These are phyloP conservation scores for Punica granatum DNA, from an alignment of 345 rosid genomes.

Conservation along the genomic window DNA sequence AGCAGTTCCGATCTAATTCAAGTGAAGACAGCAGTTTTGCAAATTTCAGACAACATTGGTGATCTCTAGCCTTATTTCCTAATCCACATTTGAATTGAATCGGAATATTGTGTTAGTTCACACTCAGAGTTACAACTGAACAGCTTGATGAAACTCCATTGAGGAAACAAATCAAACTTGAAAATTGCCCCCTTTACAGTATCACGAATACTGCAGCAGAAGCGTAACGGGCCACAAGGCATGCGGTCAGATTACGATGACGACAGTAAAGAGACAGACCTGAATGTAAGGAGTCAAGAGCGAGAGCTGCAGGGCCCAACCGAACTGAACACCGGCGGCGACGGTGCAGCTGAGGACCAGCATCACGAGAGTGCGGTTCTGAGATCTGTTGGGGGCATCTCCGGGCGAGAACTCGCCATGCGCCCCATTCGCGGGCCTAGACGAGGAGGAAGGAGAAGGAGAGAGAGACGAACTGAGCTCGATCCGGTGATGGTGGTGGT, in stretches of 20 bases:
- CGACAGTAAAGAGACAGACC: slow-evolving; percentile 27
- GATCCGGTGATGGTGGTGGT: slow-evolving; percentile 17
- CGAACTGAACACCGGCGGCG: slow-evolving; percentile 94
- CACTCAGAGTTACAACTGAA: not conserved
- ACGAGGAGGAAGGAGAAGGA: slow-evolving; percentile 10
- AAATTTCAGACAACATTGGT: not conserved
- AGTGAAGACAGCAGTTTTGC: not conserved
- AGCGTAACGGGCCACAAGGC: not conserved
- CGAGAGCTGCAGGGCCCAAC: slow-evolving; percentile 98
- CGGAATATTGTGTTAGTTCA: not conserved
- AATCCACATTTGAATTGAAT: not conserved
- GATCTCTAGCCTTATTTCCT: not conserved
- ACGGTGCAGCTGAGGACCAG: slow-evolving; percentile 80
- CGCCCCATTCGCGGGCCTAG: slow-evolving; percentile 15
- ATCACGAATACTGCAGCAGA: not conserved
- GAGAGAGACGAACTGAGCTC: slow-evolving; percentile 22
- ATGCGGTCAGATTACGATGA: not conserved
- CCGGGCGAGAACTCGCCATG: slow-evolving; percentile 11
- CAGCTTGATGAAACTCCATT: not conserved
- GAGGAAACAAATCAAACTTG: not conserved
- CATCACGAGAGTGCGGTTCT: slow-evolving; percentile 41
- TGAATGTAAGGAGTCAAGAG: slow-evolving; percentile 92
- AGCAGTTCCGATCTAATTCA: not conserved
- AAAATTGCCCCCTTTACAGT: not conserved
- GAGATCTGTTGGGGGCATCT: slow-evolving; percentile 15